These are phyloP conservation scores for Phragmites australis DNA, from an alignment of 176 grass and related monocot species.

Conservation along the genomic window DNA sequence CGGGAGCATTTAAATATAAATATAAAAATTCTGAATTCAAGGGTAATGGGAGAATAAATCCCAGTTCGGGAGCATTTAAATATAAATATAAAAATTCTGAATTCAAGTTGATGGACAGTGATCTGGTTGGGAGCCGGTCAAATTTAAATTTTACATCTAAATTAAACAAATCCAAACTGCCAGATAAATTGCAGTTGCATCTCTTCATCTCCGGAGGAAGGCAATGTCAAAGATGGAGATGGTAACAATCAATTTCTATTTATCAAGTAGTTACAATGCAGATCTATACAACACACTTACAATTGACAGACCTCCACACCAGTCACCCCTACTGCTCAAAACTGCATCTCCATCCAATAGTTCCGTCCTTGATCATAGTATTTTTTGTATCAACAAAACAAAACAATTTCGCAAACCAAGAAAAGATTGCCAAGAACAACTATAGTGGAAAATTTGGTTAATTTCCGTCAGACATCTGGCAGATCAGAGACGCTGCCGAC, in stretches of 20 bases:
- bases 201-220: not conserved
- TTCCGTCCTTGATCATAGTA: conserved; percentile 14
- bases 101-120: not conserved
- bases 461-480: conserved; percentile 57
- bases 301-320: conserved; percentile 36
- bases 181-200: not conserved
- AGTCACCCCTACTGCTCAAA: conserved; percentile 44
- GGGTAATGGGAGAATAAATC: not conserved
- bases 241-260: conserved; percentile 46
- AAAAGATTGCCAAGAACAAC: not conserved
- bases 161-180: not conserved
- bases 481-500: conserved; percentile 66
- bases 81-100: not conserved
- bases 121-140: not conserved
- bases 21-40: too few relatives aligned
- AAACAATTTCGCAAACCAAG: conserved; percentile 36
- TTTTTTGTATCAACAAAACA: conserved; percentile 49
- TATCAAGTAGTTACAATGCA: conserved; percentile 49
- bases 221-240: not conserved
- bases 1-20: not conserved
- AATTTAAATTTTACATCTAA: not conserved
- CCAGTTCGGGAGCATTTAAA: not conserved
- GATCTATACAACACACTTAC: conserved; percentile 46
- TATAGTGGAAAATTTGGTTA: not conserved
- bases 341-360: conserved; percentile 35